These are phyloP conservation scores for Lactuca sativa DNA, from an alignment of 129 eudicot species.

Conservation along the genomic window DNA sequence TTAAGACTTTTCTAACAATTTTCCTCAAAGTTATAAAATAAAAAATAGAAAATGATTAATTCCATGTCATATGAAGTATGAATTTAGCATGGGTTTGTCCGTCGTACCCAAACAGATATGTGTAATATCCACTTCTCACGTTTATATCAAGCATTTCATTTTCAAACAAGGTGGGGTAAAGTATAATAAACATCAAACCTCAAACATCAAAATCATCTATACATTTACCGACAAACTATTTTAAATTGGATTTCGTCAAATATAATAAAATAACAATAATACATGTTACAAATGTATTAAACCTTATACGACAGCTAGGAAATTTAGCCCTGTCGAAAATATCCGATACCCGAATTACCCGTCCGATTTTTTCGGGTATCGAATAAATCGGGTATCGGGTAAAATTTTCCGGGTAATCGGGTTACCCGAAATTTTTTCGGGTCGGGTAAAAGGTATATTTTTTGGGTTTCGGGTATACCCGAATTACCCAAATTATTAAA, in stretches of 20 bases:
- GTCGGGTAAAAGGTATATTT: too few species aligned
- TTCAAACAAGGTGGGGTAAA: neutral
- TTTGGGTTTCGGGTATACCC: too few species aligned
- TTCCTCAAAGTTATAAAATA: neutral
- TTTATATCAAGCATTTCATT: slow-evolving; percentile 24
- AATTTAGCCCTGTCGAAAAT: too few species aligned
- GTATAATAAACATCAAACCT: neutral
- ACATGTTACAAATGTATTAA: neutral
- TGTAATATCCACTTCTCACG: slow-evolving; percentile 15
- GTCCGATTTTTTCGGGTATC: too few species aligned
- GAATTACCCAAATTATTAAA: too few species aligned
- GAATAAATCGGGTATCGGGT: too few species aligned
- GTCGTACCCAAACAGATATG: slow-evolving; percentile 5
- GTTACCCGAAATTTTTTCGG: too few species aligned
- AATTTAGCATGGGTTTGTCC: slow-evolving; percentile 21
- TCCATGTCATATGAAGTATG: neutral
- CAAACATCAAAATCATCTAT: slow-evolving; percentile 8
- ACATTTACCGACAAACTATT: neutral
- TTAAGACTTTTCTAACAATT: too few species aligned
- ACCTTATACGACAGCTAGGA: neutral
- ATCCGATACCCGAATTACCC: too few species aligned
- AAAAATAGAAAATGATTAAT: neutral
- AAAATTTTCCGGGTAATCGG: too few species aligned
- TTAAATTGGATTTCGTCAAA: neutral
- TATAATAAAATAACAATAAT: too few species aligned